phyloP scores from a whole-genome alignment of 2,329 filamentous ascomycete species.

The Lasiodiplodia theobromae region DNA sequence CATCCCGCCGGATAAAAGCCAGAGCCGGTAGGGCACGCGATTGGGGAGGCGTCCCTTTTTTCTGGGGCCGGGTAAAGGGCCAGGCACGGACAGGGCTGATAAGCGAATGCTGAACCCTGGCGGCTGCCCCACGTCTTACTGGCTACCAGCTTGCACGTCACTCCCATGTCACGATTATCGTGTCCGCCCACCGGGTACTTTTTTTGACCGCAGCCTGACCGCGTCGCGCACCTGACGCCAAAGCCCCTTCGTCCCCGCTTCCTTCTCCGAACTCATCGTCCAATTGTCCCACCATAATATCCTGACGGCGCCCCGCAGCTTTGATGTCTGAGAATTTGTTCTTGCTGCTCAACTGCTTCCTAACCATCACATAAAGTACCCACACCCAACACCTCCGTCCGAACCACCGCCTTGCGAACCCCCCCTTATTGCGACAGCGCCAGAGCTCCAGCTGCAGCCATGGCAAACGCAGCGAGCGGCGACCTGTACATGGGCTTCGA shows the following conservation, averaged over 20 bases:
- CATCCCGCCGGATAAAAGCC: conserved; percentile 8
- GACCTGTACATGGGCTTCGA: conserved; percentile 90
- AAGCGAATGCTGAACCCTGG: conserved; percentile 8
- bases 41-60: not conserved
- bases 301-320: conserved; percentile 2
- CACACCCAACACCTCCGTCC: no score
- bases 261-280: not conserved
- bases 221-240: conserved; percentile 5
- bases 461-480: conserved; percentile 15
- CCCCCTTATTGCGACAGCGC: not conserved
- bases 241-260: conserved; percentile 4
- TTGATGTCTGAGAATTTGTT: conserved; percentile 23
- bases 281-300: conserved; percentile 21
- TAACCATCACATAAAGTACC: conserved; percentile 19
- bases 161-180: conserved; percentile 5
- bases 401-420: not conserved
- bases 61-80: conserved; percentile 10
- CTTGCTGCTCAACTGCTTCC: conserved; percentile 14
- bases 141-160: conserved; percentile 12
- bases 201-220: conserved; percentile 14
- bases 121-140: conserved; percentile 11
- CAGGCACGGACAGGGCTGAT: conserved; percentile 12
- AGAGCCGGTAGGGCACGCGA: not conserved
- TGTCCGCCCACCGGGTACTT: conserved; percentile 16
- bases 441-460: not conserved